phyloP scores from a whole-genome alignment of 1,139 yeast genomes.

The Pneumocystis carinii region DNA sequence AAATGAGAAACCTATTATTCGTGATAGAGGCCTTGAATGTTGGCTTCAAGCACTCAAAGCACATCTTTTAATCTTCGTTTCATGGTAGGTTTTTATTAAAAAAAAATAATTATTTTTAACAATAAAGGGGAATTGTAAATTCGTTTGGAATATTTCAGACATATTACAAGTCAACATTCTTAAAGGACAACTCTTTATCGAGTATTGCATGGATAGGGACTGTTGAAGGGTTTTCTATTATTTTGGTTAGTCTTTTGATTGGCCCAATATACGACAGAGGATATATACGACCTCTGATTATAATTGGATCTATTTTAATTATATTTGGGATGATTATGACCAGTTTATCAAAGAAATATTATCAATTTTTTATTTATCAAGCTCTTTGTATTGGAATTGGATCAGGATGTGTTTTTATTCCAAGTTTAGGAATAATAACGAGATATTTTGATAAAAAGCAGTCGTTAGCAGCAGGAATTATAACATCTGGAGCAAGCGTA shows the following conservation, averaged over 20 bases:
- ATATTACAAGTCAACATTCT: constrained; percentile 36
- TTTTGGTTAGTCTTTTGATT: constrained; percentile 40
- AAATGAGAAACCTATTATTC: constrained; percentile 20
- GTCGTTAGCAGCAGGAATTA: constrained; percentile 14
- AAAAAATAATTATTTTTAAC: constrained; percentile 8
- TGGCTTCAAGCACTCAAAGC: constrained; percentile 22
- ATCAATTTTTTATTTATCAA: constrained; percentile 33
- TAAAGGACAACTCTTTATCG: constrained; percentile 29
- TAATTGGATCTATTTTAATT: constrained; percentile 36
- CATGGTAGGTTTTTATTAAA: constrained; percentile 17
- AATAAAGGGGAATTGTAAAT: not conserved
- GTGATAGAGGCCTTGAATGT: constrained; percentile 49
- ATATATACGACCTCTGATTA: constrained; percentile 17
- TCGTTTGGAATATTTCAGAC: constrained; percentile 32
- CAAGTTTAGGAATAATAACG: constrained; percentile 10
- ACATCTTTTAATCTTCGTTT: constrained; percentile 17
- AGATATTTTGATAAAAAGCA: constrained; percentile 13
- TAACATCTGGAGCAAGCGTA: constrained; percentile 13
- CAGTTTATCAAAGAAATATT: constrained; percentile 35
- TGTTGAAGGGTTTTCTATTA: constrained; percentile 39
- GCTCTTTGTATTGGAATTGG: constrained; percentile 14
- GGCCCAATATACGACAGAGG: constrained; percentile 46
- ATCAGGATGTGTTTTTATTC: constrained; percentile 13
- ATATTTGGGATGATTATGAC: constrained; percentile 38
- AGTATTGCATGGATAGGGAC: constrained; percentile 54